A percentile compares a stretch with the other conserved stretches of the same genome.
Evolutionary conservation across 805 yeast genomes (phyloP).

Genomic region (Torulaspora maleeae): DNA sequence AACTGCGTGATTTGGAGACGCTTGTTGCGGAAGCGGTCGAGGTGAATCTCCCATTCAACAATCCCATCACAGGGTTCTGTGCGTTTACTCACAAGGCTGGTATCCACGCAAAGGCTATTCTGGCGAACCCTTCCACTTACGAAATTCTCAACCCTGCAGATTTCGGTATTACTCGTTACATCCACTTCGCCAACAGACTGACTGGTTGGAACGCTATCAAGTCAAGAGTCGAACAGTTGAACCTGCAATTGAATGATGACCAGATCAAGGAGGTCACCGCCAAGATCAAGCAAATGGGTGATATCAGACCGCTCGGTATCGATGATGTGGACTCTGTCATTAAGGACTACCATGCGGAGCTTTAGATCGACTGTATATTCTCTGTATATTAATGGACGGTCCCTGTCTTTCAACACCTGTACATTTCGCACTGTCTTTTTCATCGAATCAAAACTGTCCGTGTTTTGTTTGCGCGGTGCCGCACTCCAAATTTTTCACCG

Average conservation of each 20-base stretch:
- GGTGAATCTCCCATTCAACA: constrained; percentile 95
- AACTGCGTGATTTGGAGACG: constrained; percentile 91
- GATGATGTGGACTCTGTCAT: constrained; percentile 97
- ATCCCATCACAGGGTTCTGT: constrained; percentile 98
- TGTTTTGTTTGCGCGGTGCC: not conserved
- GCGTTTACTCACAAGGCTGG: constrained; percentile 99
- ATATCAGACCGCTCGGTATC: constrained; percentile 86
- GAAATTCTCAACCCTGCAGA: constrained; percentile 93
- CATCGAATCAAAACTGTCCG: too few relatives aligned
- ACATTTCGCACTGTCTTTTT: constrained; percentile 1
- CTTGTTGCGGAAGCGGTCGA: constrained; percentile 96
- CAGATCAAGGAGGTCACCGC: constrained; percentile 93
- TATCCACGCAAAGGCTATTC: constrained; percentile 96
- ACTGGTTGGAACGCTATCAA: constrained; percentile 99
- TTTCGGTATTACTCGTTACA: constrained; percentile 92
- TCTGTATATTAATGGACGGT: constrained; percentile 10
- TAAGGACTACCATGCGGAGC: constrained; percentile 81
- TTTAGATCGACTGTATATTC: constrained; percentile 3
- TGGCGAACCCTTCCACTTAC: constrained; percentile 97
- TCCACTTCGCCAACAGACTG: constrained; percentile 94
- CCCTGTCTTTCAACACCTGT: not conserved
- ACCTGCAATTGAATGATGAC: constrained; percentile 81
- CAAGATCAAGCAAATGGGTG: constrained; percentile 92
- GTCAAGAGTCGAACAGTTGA: constrained; percentile 95
- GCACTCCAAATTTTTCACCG: constrained; percentile 1